Conservation (phyloP, 805 yeast species). For the Monosporozyma siamensis region DNA sequence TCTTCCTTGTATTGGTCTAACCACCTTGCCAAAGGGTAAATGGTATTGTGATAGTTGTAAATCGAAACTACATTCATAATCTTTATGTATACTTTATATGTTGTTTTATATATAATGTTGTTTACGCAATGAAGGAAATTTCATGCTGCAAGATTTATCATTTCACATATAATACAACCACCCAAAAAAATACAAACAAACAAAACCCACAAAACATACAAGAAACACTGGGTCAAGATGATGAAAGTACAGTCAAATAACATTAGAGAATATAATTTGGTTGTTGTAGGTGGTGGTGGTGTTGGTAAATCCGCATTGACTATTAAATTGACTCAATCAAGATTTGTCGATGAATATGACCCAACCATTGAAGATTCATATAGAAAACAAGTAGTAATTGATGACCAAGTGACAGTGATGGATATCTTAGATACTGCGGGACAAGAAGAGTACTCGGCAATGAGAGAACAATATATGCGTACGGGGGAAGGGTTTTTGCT, state of each 20-base stretch:
- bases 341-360: conserved; percentile 94
- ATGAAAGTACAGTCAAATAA: not conserved
- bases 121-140: no score
- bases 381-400: conserved; percentile 79
- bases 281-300: conserved; percentile 98
- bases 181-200: conserved; percentile 10
- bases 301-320: conserved; percentile 97
- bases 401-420: conserved; percentile 62
- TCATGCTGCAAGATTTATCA: no score
- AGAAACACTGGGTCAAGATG: no score
- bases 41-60: conserved; percentile 72
- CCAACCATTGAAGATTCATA: conserved; percentile 94
- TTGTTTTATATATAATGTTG: no score
- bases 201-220: conserved; percentile 7
- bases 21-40: conserved; percentile 76
- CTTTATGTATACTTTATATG: not conserved
- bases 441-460: conserved; percentile 91
- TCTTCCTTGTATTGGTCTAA: conserved; percentile 81
- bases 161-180: no score
- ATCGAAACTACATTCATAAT: not conserved
- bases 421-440: conserved; percentile 98
- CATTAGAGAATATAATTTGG: conserved; percentile 77
- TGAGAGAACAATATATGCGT: conserved; percentile 91
- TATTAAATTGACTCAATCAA: conserved; percentile 87
- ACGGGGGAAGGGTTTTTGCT: conserved; percentile 90